phyloP scores from a whole-genome alignment of 768 basidiomycete species.

The Trametes punicea region DNA sequence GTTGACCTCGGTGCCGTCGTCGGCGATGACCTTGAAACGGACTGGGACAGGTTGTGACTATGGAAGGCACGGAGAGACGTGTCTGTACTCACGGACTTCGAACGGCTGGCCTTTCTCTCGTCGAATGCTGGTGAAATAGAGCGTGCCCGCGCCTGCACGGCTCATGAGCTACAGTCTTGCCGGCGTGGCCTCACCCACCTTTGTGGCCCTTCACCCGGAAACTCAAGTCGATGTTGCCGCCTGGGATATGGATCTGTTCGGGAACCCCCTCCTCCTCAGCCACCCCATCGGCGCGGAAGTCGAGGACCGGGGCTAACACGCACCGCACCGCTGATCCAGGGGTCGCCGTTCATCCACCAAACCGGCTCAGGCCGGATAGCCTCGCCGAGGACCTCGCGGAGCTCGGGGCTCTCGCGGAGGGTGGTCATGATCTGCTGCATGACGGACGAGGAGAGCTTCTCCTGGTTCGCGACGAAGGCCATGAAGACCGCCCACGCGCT shows the following conservation, averaged over 20 bases:
- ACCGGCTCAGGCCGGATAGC: slow-evolving; percentile 61
- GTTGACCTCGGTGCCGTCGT: slow-evolving; percentile 23
- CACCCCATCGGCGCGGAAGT: too few species aligned
- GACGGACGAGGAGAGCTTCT: slow-evolving; percentile 73
- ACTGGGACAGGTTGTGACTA: slow-evolving; percentile 10
- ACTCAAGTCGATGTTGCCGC: slow-evolving; percentile 75
- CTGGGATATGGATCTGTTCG: slow-evolving; percentile 64
- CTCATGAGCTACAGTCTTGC: not conserved
- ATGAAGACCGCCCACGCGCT: slow-evolving; percentile 68
- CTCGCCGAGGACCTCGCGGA: slow-evolving; percentile 58
- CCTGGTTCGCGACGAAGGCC: slow-evolving; percentile 69
- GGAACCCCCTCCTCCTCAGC: too few species aligned
- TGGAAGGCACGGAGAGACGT: not conserved
- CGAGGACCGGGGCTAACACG: slow-evolving; percentile 25
- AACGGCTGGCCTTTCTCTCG: slow-evolving; percentile 70
- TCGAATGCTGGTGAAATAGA: slow-evolving; percentile 83
- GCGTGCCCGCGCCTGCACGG: slow-evolving; percentile 59
- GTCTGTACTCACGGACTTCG: slow-evolving; percentile 54
- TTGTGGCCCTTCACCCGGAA: slow-evolving; percentile 72
- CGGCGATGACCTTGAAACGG: slow-evolving; percentile 25
- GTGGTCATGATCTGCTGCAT: slow-evolving; percentile 63
- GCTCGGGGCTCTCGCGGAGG: slow-evolving; percentile 47
- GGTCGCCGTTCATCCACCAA: slow-evolving; percentile 78
- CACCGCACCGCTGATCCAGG: slow-evolving; percentile 66
- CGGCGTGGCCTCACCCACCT: slow-evolving; percentile 37